Base-by-base conservation (phyloP, 164 flowering plant species). In the Akebia trifoliata region DNA sequence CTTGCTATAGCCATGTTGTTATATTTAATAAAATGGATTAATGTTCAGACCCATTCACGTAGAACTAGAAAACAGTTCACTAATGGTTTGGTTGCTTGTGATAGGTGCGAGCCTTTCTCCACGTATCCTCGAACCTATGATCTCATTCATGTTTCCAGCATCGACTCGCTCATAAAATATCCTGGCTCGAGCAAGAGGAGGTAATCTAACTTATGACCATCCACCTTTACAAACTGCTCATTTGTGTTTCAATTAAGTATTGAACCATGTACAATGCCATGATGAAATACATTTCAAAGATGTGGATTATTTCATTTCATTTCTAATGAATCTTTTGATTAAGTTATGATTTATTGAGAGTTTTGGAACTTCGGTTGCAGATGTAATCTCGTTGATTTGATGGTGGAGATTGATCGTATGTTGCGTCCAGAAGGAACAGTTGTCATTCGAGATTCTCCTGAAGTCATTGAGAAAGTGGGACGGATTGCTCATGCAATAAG, bases 71-170 rank as follows among this genome's bases (percentile, higher is more conserved):
- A 51, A 31, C 22, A 20, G 3, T 63, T 50, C 18, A 8, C 44
- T 52, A 26, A 50, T 52, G 25, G 40, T 63, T 28, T 66, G 34
- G 36, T 52, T 70, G 56, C 5, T 63, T 63, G 29, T 59, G 20
- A 40, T 56, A 94, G 99, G 99, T 94, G 99, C 60, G 99, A 94
- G 59, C 95, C 97, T 45, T 94, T 94, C 79, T 90, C 99, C 37
- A 90, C 96, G 17, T 94, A 94, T 74, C 97, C 99, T 49, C 87
- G 97, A 51, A 68, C 93, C 8, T 94, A 90, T 52, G 99, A 90
- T 73, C 62, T 94, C 53, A 74, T 94, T 62, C 99, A 94, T 70
- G 86, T 86, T 24, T 21, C 72, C 49, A 69, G 75, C 50, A 80
- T 94, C 34, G 93, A 88, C 57, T 86, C 91, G 6, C 85, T 94